Base-by-base conservation (phyloP, 495 filamentous ascomycete species). In the Hypoxylon perforatum region DNA sequence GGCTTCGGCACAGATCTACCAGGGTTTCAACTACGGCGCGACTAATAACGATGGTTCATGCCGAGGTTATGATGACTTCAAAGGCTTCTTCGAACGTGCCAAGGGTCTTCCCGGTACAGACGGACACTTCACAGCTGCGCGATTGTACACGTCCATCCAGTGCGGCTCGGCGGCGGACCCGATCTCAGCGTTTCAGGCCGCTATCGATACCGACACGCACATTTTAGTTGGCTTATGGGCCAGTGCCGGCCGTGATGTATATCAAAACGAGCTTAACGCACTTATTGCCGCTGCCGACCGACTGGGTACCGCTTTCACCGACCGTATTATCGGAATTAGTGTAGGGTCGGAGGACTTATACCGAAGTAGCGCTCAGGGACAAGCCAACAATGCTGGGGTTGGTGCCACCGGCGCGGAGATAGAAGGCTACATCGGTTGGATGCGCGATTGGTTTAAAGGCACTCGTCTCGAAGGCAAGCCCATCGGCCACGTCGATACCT, bases 331-430 rank as follows among this genome's bases (percentile, higher is more conserved):
- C 50, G 91, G 89, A 76, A 91, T 94, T 77, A 91, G 90, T 28
- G 90, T 94, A 59, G 91, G 91, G 50, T 90, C 86, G 65, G 91
- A 94, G 81, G 89, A 92, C 78, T 82, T 94, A 3, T 94, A 93
- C 82, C 86, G 91, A 51, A 85, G 81, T 78, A 87, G 86, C 3
- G 79, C 82, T 19, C 79, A 81, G n/a, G 78, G 78, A 18, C 48
- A 71, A 21, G 72, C 57, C 7, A 74, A 76, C n/a, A 68, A 74
- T 9, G 70, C 72, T 3, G 86, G 85, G 15, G 55, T 77, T 14
- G 86, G 85, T 64, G 76, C 85, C 19, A 77, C 81, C 18, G 84
- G 87, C 10, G 77, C 78, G 18, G 80, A 76, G 23, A 77, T 92
- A 36, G 81, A 80, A 64, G 72, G 74, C 19, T 90, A 87, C 76